Evolutionary conservation across 805 yeast genomes (phyloP), one percentile per base, ranked within the genome.

Genomic region (Yarrowia sp.): DNA sequence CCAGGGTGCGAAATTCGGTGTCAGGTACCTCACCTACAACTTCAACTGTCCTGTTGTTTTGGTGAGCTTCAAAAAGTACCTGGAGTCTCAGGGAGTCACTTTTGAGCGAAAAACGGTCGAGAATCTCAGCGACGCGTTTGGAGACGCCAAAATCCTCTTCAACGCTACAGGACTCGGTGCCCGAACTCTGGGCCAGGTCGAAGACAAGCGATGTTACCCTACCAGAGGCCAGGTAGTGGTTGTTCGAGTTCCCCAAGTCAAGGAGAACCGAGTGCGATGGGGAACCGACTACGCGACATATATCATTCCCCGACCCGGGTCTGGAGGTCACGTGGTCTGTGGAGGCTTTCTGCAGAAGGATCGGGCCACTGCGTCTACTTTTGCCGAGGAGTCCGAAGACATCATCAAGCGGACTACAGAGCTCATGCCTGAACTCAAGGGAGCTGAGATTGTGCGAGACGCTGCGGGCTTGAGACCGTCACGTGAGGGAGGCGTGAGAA

Each of bases 101-200:
- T 86, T 88, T 69, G 69, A 75, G 9, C 81, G 86, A 69, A 73
- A 76, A 38, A 83, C 80, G 33, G 70, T 89, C 34, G 73, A 79
- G 1, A 88, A 87, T 73, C 80, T 90, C 55, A 75, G 84, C 7
- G 87, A 88, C 70, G 92, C 90, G 1, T 73, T 69, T 44, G 53
- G 67, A 30, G 49, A 49, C 13, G 80, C 86, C 1, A 76, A 80
- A 49, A 79, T 76, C 7, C 88, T 89, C 9, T 87, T 90, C 82
- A 91, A 91, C 73, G 90, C 96, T 76, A 82, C 92, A 0, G 96
- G 96, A 9, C 79, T 88, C 20, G 90, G 92, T 12, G 90, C 95
- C 1, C 80, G 79, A 56, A 74, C 76, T 2, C 77, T 91, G 7
- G 86, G 86, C 9, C 95, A 93, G 13, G 91, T 88, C 17, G 77